Base-by-base conservation (phyloP, 106 monocot genomes). In the Platanthera guangdongensis region DNA sequence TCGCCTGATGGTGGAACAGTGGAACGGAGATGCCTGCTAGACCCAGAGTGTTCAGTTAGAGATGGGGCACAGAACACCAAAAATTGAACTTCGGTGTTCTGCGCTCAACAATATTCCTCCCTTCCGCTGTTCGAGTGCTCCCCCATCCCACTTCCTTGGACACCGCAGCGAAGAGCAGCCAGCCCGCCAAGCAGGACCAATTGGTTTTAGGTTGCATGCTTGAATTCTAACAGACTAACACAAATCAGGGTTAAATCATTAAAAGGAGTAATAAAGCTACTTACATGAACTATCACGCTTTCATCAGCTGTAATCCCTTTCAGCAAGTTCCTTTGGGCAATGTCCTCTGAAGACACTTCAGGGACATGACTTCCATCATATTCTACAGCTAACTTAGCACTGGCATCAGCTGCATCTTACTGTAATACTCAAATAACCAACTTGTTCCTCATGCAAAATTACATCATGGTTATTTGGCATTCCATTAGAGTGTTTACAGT, bases 241-340 rank as follows among this genome's bases (percentile, higher is more conserved):
- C 60, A 60, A 60, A 60, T 25, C n/a, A 30, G 15, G 22, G 28
- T 73, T 19, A 39, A 39, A 39, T 39, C 6, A 55, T 2, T 39
- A 39, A 39, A 39, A 39, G 2, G 39, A 28, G 21, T 14, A 53
- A 68, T 76, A 16, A 12, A 49, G 69, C 19, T 52, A 32, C 78
- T 86, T 86, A 92, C 95, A 77, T 95, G 92, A 77, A 95, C 92
- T 25, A 86, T 88, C 47, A 82, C 92, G 82, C 88, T 95, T 75
- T 95, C 95, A 79, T 95, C 95, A 80, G 95, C 95, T 57, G 95
- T 92, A 57, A 95, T 88, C 22, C 95, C 95, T 74, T 95, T 95
- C 6, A 95, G 75, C 76, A 95, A 81, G 73, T 92, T 95, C 80
- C 90, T 81, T 22, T 75, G 74, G 54, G 84, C 83, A 75, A 95